phyloP scores from a whole-genome alignment of 139 green algal genomes.

The Edaphochlamys debaryana region DNA sequence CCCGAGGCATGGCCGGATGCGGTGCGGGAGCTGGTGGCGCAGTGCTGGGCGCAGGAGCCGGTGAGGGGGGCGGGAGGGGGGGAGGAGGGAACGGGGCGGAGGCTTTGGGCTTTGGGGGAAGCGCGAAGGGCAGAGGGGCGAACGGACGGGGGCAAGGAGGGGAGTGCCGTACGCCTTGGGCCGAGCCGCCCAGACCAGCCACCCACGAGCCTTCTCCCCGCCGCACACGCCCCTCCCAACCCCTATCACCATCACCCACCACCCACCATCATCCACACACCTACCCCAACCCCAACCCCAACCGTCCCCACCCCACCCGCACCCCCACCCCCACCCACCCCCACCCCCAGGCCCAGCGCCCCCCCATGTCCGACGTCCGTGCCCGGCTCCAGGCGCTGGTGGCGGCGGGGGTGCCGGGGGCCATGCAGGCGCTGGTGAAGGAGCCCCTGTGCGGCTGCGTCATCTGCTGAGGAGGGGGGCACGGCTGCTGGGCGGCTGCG shows the following conservation, averaged over 20 bases:
- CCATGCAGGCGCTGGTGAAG: conserved; percentile 1
- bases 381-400: neutral
- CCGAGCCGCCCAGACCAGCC: too few species aligned
- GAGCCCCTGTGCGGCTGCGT: too few species aligned
- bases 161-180: neutral
- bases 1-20: neutral
- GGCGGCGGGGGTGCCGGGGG: neutral
- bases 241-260: too few species aligned
- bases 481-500: too few species aligned
- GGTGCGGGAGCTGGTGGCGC: neutral
- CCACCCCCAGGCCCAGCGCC: neutral
- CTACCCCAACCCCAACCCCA: too few species aligned
- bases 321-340: neutral
- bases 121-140: too few species aligned
- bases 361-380: neutral
- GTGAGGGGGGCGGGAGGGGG: neutral
- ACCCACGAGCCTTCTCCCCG: too few species aligned
- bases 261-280: neutral
- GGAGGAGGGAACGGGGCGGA: neutral
- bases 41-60: conserved; percentile 32
- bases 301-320: too few species aligned
- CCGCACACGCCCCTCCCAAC: too few species aligned
- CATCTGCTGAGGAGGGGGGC: too few species aligned
- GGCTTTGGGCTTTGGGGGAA: too few species aligned
- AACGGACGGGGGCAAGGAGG: too few species aligned